Percentiles rank a stretch among this genome's conserved stretches.
phyloP scores from a whole-genome alignment of 2,329 filamentous ascomycete species.

The Falciphora oryzae region DNA sequence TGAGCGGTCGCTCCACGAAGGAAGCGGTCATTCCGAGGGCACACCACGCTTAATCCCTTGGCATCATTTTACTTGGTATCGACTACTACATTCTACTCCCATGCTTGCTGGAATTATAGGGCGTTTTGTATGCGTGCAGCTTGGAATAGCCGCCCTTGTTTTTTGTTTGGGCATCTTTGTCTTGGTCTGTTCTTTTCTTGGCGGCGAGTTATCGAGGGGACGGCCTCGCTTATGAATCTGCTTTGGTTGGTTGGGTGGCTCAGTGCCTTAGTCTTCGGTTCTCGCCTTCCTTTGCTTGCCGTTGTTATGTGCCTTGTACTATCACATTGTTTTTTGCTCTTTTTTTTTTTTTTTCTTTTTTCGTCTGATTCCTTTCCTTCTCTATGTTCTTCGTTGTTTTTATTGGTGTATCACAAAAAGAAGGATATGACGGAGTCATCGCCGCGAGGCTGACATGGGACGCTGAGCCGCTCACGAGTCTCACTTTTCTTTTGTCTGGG shows the following conservation, averaged over 20 bases:
- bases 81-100: background rate
- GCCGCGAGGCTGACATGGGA: background rate
- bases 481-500: conserved; percentile 3
- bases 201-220: background rate
- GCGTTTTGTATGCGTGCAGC: background rate
- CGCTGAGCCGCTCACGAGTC: background rate
- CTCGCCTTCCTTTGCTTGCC: background rate
- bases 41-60: background rate
- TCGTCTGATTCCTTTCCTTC: conserved; percentile 3
- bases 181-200: background rate
- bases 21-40: background rate
- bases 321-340: background rate
- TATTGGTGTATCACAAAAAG: background rate
- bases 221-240: background rate
- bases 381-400: background rate
- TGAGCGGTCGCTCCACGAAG: too few species aligned
- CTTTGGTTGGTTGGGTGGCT: background rate
- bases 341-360: background rate
- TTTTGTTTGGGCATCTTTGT: background rate
- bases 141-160: background rate
- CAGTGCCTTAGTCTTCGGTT: background rate
- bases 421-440: background rate
- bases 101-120: background rate
- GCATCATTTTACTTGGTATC: background rate
- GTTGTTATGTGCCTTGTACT: background rate